Percentiles rank a stretch among this genome's conserved stretches.
phyloP scores from a whole-genome alignment of 768 basidiomycete genomes.

The Mycena amicta region DNA sequence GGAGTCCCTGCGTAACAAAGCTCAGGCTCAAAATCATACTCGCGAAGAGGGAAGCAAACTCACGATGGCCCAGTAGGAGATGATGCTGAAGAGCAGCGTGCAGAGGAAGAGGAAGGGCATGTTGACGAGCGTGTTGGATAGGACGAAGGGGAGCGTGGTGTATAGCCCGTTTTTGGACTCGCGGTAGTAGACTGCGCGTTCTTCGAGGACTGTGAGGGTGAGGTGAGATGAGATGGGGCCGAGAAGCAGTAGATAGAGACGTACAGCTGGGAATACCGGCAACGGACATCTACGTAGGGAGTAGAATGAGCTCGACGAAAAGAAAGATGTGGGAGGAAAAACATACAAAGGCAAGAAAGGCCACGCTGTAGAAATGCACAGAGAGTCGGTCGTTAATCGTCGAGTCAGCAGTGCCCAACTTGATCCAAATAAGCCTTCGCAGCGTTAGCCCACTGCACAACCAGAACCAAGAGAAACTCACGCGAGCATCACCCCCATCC shows the following conservation, averaged over 20 bases:
- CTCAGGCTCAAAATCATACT: too few species aligned
- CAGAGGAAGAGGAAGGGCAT: constrained; percentile 58
- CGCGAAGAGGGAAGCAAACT: constrained; percentile 15
- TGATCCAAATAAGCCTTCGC: constrained; percentile 55
- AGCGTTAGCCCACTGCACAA: constrained; percentile 14
- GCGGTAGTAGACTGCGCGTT: constrained; percentile 57
- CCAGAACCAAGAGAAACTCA: constrained; percentile 24
- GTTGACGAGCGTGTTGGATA: constrained; percentile 55
- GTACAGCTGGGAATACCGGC: constrained; percentile 59
- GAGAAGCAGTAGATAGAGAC: constrained; percentile 6
- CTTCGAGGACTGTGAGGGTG: constrained; percentile 50
- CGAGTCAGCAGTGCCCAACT: constrained; percentile 39
- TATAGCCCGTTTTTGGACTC: constrained; percentile 63
- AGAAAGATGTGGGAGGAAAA: too few species aligned
- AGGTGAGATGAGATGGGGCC: neutral
- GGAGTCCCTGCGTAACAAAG: constrained; percentile 43
- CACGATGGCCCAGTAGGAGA: constrained; percentile 56
- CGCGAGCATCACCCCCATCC: constrained; percentile 50
- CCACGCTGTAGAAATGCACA: constrained; percentile 59
- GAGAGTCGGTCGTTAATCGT: constrained; percentile 52
- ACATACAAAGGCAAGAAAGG: constrained; percentile 53
- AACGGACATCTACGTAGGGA: constrained; percentile 48
- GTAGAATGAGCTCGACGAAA: neutral
- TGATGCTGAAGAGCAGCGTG: constrained; percentile 48
- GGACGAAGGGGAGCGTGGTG: constrained; percentile 52